Base-by-base conservation (phyloP, 805 yeast species). In the Yarrowia sp. region DNA sequence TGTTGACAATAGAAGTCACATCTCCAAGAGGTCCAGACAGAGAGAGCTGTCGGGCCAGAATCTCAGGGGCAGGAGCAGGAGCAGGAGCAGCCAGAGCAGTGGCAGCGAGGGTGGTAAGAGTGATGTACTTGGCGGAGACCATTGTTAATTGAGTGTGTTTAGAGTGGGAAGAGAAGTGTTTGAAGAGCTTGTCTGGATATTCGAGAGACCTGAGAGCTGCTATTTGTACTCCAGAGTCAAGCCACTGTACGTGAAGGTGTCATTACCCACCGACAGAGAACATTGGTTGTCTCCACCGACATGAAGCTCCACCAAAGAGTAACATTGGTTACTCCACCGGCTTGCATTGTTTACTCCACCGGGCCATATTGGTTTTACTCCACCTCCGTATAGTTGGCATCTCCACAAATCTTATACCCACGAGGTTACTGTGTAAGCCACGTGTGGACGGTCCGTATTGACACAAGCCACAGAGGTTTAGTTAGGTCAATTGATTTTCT, bases 81-180 rank as follows among this genome's bases (percentile, higher is more conserved):
- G 41, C 41, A 22, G 42, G 42, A n/a, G 48, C 48, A 28, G 31
- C 32, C 31, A 43, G 10, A 28, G 48, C 48, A 15, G 48, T 13
- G 39, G 39, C 62, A 28, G 62, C 62, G n/a, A 42, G 31, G 15
- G 48, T 14, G 42, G 62, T 17, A 11, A 39, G 39, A 28, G 48
- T 28, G 45, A 55, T 28, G 45, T 55, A 51, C 58, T 51, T 55
- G 47, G 48, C 48, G 38, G 62, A 55, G 8, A 55, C 62, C 62
- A 55, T 55, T 39, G 48, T 41, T 41, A 13, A 10, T 35, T 13
- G 58, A 1, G 58, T 22, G 38, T 18, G 42, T 14, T 35, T 13
- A 36, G 31, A 18, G 35, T n/a, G 22, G 36, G 17, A 7, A 33
- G 55, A 48, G 55, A 32, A 18, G 55, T 17, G 10, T 38, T 11